Evolutionary conservation across 805 yeast genomes (phyloP).

Genomic region (Danielia reshetovae): DNA sequence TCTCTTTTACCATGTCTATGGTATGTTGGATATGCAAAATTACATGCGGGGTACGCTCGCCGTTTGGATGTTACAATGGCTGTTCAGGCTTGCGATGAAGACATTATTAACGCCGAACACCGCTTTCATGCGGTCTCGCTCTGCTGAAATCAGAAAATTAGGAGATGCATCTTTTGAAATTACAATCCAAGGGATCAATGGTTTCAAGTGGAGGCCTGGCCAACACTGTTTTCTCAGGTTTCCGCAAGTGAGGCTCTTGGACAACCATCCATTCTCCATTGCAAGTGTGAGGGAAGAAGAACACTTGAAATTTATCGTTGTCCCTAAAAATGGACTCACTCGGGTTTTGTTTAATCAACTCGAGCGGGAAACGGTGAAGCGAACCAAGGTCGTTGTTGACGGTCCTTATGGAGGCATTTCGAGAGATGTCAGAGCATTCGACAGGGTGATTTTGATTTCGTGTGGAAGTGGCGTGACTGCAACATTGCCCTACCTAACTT

Average conservation of each 20-base stretch:
- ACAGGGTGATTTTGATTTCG: constrained; percentile 37
- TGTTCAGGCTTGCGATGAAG: constrained; percentile 24
- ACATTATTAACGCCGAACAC: constrained; percentile 30
- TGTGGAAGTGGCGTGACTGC: constrained; percentile 55
- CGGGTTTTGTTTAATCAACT: constrained; percentile 25
- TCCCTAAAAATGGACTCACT: constrained; percentile 48
- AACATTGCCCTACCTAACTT: constrained; percentile 40
- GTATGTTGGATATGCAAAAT: constrained; percentile 29
- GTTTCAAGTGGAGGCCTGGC: constrained; percentile 48
- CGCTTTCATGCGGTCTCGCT: constrained; percentile 34
- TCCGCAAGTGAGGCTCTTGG: constrained; percentile 40
- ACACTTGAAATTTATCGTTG: constrained; percentile 32
- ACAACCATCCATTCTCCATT: constrained; percentile 57
- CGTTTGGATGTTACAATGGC: constrained; percentile 49
- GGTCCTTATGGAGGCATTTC: constrained; percentile 58
- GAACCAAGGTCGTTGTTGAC: constrained; percentile 39
- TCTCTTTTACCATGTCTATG: constrained; percentile 43
- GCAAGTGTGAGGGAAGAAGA: constrained; percentile 26
- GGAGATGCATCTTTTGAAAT: constrained; percentile 27
- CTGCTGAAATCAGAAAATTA: constrained; percentile 27
- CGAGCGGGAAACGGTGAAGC: constrained; percentile 22
- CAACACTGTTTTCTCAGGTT: constrained; percentile 53
- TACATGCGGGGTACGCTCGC: constrained; percentile 50
- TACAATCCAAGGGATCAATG: constrained; percentile 31
- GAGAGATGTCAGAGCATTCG: constrained; percentile 44